A percentile compares a stretch with the other conserved stretches of the same genome.
These are phyloP conservation scores for Blastobotrys illinoisensis DNA, from an alignment of 1,139 yeast species.

Conservation along the genomic window DNA sequence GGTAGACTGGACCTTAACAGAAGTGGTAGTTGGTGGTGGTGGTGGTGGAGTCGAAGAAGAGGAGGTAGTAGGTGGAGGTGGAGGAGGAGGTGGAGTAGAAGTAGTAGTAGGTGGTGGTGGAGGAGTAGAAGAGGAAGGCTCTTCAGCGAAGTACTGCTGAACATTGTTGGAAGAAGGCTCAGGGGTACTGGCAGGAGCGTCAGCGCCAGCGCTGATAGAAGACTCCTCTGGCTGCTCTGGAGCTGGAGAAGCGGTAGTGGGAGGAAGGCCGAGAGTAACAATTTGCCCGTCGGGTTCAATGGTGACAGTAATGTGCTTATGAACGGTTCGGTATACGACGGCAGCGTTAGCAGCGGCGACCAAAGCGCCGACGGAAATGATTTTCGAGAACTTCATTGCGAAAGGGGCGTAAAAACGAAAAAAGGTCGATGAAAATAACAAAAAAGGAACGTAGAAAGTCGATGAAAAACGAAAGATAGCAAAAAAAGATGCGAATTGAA, in stretches of 20 bases:
- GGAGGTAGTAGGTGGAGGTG: no score
- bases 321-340: slow-evolving; percentile 24
- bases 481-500: background rate
- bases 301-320: slow-evolving; percentile 25
- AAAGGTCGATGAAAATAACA: background rate
- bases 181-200: background rate
- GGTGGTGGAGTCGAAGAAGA: background rate
- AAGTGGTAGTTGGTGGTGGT: background rate
- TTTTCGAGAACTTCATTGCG: slow-evolving; percentile 9
- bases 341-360: slow-evolving; percentile 17
- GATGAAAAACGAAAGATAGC: background rate
- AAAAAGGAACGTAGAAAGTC: background rate
- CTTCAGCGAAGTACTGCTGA: slow-evolving; percentile 1
- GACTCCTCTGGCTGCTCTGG: background rate
- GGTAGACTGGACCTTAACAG: slow-evolving; percentile 6
- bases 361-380: slow-evolving; percentile 9
- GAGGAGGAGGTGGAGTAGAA: background rate
- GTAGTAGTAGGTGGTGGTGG: no score
- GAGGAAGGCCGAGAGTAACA: slow-evolving; percentile 11
- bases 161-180: background rate
- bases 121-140: no score
- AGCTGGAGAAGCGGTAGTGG: slow-evolving; percentile 1
- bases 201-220: slow-evolving; percentile 10
- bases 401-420: background rate
- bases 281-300: slow-evolving; percentile 14